Evolutionary conservation across 2,329 filamentous ascomycete genomes (phyloP).

Genomic region (Apiospora arundinis): DNA sequence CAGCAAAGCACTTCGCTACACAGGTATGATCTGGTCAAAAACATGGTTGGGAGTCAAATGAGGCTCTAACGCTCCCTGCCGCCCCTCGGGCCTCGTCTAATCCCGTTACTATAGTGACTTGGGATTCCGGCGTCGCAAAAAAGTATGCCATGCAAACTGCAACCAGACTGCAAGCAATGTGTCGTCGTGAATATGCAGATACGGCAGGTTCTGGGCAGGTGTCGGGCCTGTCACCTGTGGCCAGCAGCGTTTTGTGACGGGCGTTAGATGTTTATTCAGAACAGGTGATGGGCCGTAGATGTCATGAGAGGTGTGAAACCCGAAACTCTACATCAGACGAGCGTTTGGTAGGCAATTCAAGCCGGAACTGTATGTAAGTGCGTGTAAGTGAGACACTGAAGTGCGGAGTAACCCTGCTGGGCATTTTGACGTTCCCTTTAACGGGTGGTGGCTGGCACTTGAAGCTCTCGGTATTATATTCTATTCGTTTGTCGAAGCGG

Average conservation of each 20-base stretch:
- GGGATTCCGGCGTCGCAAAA: background rate
- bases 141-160: background rate
- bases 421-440: background rate
- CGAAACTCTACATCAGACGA: conserved; percentile 13
- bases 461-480: background rate
- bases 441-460: background rate
- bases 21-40: background rate
- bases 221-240: background rate
- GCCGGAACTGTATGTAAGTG: background rate
- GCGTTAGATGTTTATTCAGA: conserved; percentile 3
- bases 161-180: background rate
- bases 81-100: background rate
- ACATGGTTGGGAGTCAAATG: background rate
- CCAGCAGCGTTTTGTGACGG: conserved; percentile 11
- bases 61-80: background rate
- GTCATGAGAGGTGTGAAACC: conserved; percentile 14
- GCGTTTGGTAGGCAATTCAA: background rate
- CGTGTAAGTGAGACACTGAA: background rate
- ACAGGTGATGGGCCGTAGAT: conserved; percentile 5
- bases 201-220: background rate
- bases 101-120: background rate
- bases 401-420: conserved; percentile 7
- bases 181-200: conserved; percentile 4
- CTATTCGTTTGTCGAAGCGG: background rate
- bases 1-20: background rate